Base-by-base conservation (phyloP, 371 early-diverging fungal genomes). In the Mucor velutinosus region DNA sequence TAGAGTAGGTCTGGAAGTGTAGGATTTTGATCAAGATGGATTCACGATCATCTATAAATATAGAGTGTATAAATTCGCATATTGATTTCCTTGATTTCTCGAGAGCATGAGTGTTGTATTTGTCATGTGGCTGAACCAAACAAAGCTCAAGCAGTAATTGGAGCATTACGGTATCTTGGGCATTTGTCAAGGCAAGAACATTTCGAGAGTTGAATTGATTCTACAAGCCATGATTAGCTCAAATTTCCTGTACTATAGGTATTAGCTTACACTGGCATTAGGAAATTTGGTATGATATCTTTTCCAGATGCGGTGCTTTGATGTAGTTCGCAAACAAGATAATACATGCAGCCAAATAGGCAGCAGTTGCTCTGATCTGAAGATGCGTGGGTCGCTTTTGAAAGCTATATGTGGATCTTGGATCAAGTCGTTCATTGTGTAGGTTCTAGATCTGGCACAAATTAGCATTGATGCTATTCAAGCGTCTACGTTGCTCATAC, bases 1-100 rank as follows among this genome's bases (percentile, higher is more conserved):
- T 71, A 8, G 86, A 70, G 61, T 88, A 88, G 0, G 87, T 87
- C 59, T 88, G 86, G 53, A 88, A 88, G 64, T 88, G 88, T n/a
- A 88, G 55, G 15, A 85, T 75, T 64, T 88, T 88, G 37, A 79
- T 80, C n/a, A 86, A 73, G 17, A 86, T 63, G 74, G 79, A 82
- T 14, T 80, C 79, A 23, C 82, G 73, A 63, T 83, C 83, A 53
- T 88, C 87, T 57, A 87, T 80, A 68, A 86, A 88, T 5, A 85
- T 66, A 23, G 78, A 74, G 57, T 88, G 88, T 61, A 87, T 69
- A 55, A 86, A 88, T 23, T 76, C 75, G 62, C 87, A 88, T 3
- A 86, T 82, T 4, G 76, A 67, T 17, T 74, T 70, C 10, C 83
- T 82, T 17, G 80, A 75, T 29, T 72, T 73, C 21, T 77, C 70